Evolutionary conservation across 495 filamentous ascomycete species (phyloP).

Genomic region (Gamarada debralockiae): DNA sequence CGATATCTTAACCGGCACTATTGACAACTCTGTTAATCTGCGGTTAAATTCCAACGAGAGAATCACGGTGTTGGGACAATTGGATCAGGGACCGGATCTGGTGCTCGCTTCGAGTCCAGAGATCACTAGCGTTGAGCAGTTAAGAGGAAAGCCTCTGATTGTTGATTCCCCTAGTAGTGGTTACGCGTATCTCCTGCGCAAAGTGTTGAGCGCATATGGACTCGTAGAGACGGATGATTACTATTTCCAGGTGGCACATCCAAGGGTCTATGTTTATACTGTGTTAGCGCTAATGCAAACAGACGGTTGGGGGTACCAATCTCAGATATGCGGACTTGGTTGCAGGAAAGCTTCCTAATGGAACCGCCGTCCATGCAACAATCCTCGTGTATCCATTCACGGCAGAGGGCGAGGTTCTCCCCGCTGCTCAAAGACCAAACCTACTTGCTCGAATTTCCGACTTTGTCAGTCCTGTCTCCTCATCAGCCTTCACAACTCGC

Average conservation of each 20-base stretch:
- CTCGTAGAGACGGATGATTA: constrained; percentile 22
- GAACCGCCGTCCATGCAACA: constrained; percentile 27
- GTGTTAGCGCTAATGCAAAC: background rate
- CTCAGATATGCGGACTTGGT: constrained; percentile 23
- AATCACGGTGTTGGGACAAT: constrained; percentile 26
- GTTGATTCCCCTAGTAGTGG: constrained; percentile 28
- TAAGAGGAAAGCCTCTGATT: constrained; percentile 25
- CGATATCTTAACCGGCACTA: constrained; percentile 27
- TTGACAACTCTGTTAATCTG: constrained; percentile 26
- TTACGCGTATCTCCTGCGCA: constrained; percentile 26
- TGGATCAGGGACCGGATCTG: constrained; percentile 27
- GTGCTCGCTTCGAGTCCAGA: constrained; percentile 21
- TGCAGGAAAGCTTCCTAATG: constrained; percentile 24
- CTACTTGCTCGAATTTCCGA: constrained; percentile 24
- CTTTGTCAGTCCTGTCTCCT: constrained; percentile 24
- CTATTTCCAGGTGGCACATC: constrained; percentile 21
- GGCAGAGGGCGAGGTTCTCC: constrained; percentile 11
- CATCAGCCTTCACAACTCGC: constrained; percentile 23
- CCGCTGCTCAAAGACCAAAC: constrained; percentile 17
- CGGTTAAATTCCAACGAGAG: constrained; percentile 26
- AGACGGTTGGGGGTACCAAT: constrained; percentile 26
- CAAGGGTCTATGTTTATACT: background rate
- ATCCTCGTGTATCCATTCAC: constrained; percentile 29
- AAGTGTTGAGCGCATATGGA: constrained; percentile 22
- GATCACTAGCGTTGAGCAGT: constrained; percentile 25